phyloP scores from a whole-genome alignment of 1,284 basidiomycete species.

The Trametes pubescens region DNA sequence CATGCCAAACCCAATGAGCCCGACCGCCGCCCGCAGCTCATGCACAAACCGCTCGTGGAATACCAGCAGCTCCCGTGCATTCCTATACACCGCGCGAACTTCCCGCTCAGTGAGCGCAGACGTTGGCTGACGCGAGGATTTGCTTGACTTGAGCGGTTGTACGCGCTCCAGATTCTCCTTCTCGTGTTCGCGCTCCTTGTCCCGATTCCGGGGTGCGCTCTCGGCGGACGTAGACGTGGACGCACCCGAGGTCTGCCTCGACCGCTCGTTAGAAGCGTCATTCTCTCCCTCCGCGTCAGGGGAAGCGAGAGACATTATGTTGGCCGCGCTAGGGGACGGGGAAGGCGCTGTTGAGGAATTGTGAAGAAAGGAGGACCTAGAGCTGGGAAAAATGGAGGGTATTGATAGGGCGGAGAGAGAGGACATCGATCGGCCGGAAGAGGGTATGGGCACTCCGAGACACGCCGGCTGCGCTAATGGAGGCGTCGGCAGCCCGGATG shows the following conservation, averaged over 20 bases:
- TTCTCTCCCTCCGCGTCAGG: conserved; percentile 19
- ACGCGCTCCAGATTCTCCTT: conserved; percentile 29
- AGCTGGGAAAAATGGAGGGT: conserved; percentile 37
- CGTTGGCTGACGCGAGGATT: conserved; percentile 44
- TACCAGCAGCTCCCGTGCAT: conserved; percentile 76
- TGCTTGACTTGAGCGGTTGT: conserved; percentile 42
- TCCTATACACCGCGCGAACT: conserved; percentile 69
- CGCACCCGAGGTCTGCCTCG: conserved; percentile 28
- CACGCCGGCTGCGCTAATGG: conserved; percentile 24
- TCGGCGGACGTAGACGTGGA: conserved; percentile 17
- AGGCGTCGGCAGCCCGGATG: conserved; percentile 31
- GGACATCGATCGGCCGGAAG: conserved; percentile 22
- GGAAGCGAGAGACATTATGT: conserved; percentile 12
- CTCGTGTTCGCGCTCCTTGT: conserved; percentile 28
- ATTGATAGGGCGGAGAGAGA: conserved; percentile 40
- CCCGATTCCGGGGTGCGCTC: conserved; percentile 21
- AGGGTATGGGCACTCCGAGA: conserved; percentile 27
- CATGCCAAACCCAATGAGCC: conserved; percentile 54
- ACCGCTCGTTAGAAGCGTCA: conserved; percentile 20
- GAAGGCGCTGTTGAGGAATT: conserved; percentile 24
- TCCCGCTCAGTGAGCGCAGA: conserved; percentile 60
- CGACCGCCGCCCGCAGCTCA: conserved; percentile 63
- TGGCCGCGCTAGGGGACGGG: conserved; percentile 26
- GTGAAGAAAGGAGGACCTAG: conserved; percentile 33
- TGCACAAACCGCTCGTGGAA: conserved; percentile 78